A percentile compares a stretch with the other conserved stretches of the same genome.
Evolutionary conservation across 139 green algal genomes (phyloP).

Genomic region (Coccomyxa sp.): DNA sequence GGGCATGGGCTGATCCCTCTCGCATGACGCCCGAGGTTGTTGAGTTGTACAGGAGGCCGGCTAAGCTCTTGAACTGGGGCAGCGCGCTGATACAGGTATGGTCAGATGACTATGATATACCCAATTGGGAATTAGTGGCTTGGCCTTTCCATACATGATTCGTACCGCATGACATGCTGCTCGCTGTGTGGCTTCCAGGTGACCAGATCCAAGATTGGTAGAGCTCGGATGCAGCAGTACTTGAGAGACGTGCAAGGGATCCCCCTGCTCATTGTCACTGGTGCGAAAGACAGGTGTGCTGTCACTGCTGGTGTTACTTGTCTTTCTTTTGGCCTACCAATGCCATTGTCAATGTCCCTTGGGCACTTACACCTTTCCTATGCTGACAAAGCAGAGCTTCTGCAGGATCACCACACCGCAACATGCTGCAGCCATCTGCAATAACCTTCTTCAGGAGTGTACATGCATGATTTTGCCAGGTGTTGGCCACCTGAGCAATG

Average conservation of each 20-base stretch:
- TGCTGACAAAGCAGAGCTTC: slow-evolving; percentile 3
- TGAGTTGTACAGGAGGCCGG: slow-evolving; percentile 63
- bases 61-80: slow-evolving; percentile 66
- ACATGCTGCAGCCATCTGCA: not conserved
- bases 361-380: not conserved
- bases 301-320: not conserved
- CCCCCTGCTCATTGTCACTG: slow-evolving; percentile 50
- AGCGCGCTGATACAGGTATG: slow-evolving; percentile 46
- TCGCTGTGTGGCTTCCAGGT: not conserved
- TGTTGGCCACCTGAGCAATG: slow-evolving; percentile 73
- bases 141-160: not conserved
- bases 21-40: slow-evolving; percentile 58
- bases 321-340: not conserved
- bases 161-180: not conserved
- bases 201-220: not conserved
- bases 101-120: not conserved
- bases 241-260: slow-evolving; percentile 21
- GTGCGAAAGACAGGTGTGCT: slow-evolving; percentile 11
- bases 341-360: not conserved
- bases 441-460: not conserved
- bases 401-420: not conserved
- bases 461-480: slow-evolving; percentile 38
- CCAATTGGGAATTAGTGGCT: not conserved
- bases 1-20: slow-evolving; percentile 55
- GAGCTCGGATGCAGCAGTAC: slow-evolving; percentile 24